These are phyloP conservation scores for Paracorniculantispora psalliotae DNA, from an alignment of 2,329 filamentous ascomycete genomes.

Conservation along the genomic window DNA sequence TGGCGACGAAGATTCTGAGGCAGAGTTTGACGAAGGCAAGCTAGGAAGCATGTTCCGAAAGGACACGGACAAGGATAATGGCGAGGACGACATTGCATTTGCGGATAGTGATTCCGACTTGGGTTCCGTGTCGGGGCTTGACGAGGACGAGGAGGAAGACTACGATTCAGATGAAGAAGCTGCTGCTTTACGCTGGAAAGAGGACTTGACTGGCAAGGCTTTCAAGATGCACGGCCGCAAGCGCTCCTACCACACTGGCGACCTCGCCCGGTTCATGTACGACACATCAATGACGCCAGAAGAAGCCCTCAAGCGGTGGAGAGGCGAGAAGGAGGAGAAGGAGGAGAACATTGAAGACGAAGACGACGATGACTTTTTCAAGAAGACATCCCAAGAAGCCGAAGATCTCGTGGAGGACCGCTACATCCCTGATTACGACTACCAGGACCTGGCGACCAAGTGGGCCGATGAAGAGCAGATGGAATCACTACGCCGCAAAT, in stretches of 20 bases:
- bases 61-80: slow-evolving; percentile 44
- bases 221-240: slow-evolving; percentile 64
- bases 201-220: slow-evolving; percentile 74
- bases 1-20: slow-evolving; percentile 46
- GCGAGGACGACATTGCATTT: slow-evolving; percentile 74
- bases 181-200: slow-evolving; percentile 77
- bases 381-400: slow-evolving; percentile 57
- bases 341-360: slow-evolving; percentile 57
- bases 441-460: slow-evolving; percentile 73
- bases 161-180: slow-evolving; percentile 61
- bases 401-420: slow-evolving; percentile 77
- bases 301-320: slow-evolving; percentile 76
- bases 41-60: slow-evolving; percentile 58
- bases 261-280: slow-evolving; percentile 86
- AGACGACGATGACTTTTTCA: slow-evolving; percentile 61
- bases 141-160: slow-evolving; percentile 47
- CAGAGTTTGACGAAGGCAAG: slow-evolving; percentile 55
- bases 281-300: slow-evolving; percentile 70
- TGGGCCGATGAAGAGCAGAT: slow-evolving; percentile 80
- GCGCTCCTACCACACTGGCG: slow-evolving; percentile 69
- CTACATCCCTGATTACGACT: slow-evolving; percentile 72
- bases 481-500: slow-evolving; percentile 67
- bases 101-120: slow-evolving; percentile 97
- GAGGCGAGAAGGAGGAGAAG: slow-evolving; percentile 53
- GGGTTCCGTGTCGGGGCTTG: slow-evolving; percentile 69